Percentiles rank a stretch among this genome's conserved stretches.
Conservation (phyloP, 1,284 basidiomycete genomes). For the Austroboletus rostrupii region DNA sequence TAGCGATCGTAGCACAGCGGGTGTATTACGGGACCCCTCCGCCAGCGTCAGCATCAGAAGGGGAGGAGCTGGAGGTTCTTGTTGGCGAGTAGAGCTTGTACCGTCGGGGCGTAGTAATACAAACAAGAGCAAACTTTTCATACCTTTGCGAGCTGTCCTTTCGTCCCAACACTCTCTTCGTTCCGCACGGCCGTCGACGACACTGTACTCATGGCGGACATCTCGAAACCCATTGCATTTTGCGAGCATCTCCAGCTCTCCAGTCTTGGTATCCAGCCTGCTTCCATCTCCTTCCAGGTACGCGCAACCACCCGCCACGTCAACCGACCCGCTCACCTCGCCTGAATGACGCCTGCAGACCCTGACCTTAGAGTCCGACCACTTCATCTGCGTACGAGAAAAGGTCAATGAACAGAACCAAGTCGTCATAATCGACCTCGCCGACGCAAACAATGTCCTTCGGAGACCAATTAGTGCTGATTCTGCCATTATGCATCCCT, state of each 20-base stretch:
- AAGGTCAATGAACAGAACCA: conserved; percentile 90
- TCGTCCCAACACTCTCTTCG: conserved; percentile 23
- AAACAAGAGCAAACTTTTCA: conserved; percentile 30
- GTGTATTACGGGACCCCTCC: conserved; percentile 67
- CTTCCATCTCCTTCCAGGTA: conserved; percentile 96
- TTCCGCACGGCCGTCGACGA: conserved; percentile 18
- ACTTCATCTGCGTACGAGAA: conserved; percentile 92
- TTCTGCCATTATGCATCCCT: conserved; percentile 98
- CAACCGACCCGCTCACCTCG: conserved; percentile 26
- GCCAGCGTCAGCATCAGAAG: conserved; percentile 44
- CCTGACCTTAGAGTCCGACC: conserved; percentile 93
- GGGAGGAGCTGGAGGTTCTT: conserved; percentile 69
- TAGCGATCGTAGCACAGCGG: conserved; percentile 67
- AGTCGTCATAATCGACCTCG: conserved; percentile 95
- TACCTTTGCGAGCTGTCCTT: conserved; percentile 12
- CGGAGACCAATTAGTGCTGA: conserved; percentile 96
- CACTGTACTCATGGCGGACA: conserved; percentile 37
- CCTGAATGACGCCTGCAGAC: conserved; percentile 44
- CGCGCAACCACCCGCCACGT: conserved; percentile 34
- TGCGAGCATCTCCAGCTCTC: conserved; percentile 92
- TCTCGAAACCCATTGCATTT: conserved; percentile 73
- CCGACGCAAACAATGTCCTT: conserved; percentile 94
- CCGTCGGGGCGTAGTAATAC: too few species aligned
- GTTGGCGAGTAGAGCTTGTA: conserved; percentile 25
- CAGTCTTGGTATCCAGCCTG: conserved; percentile 92